Evolutionary conservation across 192 early-diverging fungal genomes (phyloP).

Genomic region (Backusella tuberculispora): DNA sequence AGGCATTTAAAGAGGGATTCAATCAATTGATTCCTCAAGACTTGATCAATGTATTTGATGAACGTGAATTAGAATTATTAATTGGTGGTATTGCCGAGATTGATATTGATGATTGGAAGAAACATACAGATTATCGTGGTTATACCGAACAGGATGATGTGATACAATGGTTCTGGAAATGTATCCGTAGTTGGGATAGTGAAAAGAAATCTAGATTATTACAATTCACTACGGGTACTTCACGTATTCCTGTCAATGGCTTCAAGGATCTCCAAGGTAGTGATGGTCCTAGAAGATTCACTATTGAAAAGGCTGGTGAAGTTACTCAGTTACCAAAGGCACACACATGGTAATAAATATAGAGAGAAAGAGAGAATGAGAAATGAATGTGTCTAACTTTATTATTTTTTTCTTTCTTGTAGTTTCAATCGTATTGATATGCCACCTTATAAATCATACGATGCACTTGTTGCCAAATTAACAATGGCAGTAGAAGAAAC

Average conservation of each 20-base stretch:
- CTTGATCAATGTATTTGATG: conserved; percentile 94
- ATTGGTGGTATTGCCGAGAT: conserved; percentile 97
- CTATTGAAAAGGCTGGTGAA: conserved; percentile 94
- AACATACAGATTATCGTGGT: conserved; percentile 96
- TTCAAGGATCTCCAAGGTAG: conserved; percentile 98
- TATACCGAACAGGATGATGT: conserved; percentile 97
- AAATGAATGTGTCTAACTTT: background rate
- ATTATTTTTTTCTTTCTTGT: background rate
- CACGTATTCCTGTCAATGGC: conserved; percentile 97
- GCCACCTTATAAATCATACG: conserved; percentile 87
- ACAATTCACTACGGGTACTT: conserved; percentile 98
- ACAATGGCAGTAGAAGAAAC: conserved; percentile 96
- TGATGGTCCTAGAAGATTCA: conserved; percentile 94
- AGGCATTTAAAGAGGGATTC: conserved; percentile 95
- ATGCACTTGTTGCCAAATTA: conserved; percentile 57
- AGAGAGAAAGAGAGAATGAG: background rate
- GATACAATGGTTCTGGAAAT: conserved; percentile 97
- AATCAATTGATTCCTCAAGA: conserved; percentile 96
- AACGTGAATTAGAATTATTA: conserved; percentile 94
- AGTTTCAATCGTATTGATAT: conserved; percentile 97
- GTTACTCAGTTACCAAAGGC: conserved; percentile 85
- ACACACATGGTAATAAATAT: conserved; percentile 92
- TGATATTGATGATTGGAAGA: conserved; percentile 98
- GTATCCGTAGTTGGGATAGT: conserved; percentile 81
- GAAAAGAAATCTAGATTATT: conserved; percentile 95